Percentiles rank a stretch among this genome's conserved stretches.
Evolutionary conservation across 768 basidiomycete genomes (phyloP).

Genomic region (Suillus spraguei): DNA sequence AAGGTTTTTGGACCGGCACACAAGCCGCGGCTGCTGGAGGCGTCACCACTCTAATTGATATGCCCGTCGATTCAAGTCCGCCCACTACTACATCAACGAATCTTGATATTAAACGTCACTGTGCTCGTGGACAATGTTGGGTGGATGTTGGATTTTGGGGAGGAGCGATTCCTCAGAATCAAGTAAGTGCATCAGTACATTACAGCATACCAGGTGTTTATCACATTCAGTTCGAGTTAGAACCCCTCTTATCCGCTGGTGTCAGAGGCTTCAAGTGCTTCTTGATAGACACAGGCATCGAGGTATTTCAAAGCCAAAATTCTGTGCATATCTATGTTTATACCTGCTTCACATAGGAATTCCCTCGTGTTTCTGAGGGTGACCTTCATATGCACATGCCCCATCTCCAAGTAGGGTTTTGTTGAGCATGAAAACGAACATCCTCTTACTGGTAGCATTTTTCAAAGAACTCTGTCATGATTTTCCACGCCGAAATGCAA

Average conservation of each 20-base stretch:
- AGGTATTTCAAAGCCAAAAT: constrained; percentile 47
- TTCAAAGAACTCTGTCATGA: constrained; percentile 56
- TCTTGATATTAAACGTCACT: constrained; percentile 67
- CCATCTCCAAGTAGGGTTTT: constrained; percentile 60
- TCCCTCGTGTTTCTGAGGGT: constrained; percentile 77
- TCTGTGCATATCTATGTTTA: constrained; percentile 9
- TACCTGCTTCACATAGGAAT: constrained; percentile 63
- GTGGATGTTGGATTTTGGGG: constrained; percentile 85
- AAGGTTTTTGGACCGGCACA: constrained; percentile 93
- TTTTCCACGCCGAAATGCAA: constrained; percentile 94
- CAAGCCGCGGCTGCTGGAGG: constrained; percentile 92
- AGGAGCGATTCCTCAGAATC: constrained; percentile 90
- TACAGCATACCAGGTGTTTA: constrained; percentile 1
- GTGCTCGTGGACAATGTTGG: constrained; percentile 71
- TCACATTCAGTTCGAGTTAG: constrained; percentile 60
- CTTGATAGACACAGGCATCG: constrained; percentile 92
- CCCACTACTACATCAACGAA: constrained; percentile 88
- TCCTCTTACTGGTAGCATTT: constrained; percentile 48
- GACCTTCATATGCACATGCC: constrained; percentile 75
- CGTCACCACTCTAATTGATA: constrained; percentile 92
- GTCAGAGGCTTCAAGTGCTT: constrained; percentile 98
- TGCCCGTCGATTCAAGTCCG: constrained; percentile 97
- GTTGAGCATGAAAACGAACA: background rate
- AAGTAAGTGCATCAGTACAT: constrained; percentile 44
- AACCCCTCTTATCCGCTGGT: constrained; percentile 74